Percentiles rank a stretch among this genome's conserved stretches.
These are phyloP conservation scores for Salvia miltiorrhiza DNA, from an alignment of 257 asterid species.

Conservation along the genomic window DNA sequence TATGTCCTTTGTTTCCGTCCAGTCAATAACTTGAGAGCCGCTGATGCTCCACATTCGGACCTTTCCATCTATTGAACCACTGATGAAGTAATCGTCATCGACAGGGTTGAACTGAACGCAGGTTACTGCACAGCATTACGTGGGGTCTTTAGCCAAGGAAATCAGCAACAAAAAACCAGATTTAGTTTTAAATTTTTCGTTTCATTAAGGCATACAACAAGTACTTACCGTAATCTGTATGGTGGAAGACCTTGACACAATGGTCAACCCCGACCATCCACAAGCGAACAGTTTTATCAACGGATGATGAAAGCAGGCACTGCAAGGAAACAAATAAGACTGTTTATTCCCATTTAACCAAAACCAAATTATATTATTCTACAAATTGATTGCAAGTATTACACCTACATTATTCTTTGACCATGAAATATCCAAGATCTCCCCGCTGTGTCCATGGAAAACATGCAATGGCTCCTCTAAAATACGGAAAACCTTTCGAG, in stretches of 20 bases:
- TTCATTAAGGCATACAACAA: background rate
- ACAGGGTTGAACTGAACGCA: constrained; percentile 77
- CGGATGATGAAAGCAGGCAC: constrained; percentile 82
- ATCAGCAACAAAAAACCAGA: constrained; percentile 13
- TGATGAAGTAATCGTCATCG: constrained; percentile 71
- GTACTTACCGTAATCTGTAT: constrained; percentile 71
- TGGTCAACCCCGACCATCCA: constrained; percentile 79
- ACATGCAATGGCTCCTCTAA: constrained; percentile 71
- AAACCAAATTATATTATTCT: background rate
- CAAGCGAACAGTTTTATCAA: constrained; percentile 88
- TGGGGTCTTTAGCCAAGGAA: constrained; percentile 19
- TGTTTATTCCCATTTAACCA: background rate
- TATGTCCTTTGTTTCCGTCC: constrained; percentile 82
- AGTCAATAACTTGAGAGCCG: constrained; percentile 71
- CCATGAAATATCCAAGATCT: constrained; percentile 87
- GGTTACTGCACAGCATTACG: constrained; percentile 62
- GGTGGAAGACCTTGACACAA: constrained; percentile 71
- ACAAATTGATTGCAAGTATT: background rate
- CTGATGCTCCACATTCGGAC: constrained; percentile 76
- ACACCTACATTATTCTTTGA: constrained; percentile 67
- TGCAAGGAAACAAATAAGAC: constrained; percentile 31
- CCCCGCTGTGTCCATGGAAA: constrained; percentile 67
- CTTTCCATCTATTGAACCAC: constrained; percentile 97
- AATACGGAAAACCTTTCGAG: constrained; percentile 72
- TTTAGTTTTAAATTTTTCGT: background rate